Evolutionary conservation across 2,329 filamentous ascomycete species (phyloP), one percentile per base, ranked within the genome.

Genomic region (Fusarium phyllophilum): DNA sequence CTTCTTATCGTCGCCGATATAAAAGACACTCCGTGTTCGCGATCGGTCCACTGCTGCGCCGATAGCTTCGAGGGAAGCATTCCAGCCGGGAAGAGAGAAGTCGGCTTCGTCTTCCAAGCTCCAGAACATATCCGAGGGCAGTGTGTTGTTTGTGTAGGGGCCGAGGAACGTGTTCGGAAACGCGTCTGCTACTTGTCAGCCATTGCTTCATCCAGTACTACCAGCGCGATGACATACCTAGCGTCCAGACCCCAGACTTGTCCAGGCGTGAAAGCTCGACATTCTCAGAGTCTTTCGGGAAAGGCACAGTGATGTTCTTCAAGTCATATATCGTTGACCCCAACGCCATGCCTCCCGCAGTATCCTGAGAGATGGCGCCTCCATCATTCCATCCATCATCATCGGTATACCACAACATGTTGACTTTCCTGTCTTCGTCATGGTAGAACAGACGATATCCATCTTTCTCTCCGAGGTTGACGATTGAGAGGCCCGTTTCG

Each of bases 401-500:
- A 9, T 33, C 38, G 24, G 44, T 60, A 51, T 66, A 67, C 13
- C 24, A 26, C n/a, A 67, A 3, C n/a, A 67, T 15, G 62, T 36
- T 67, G 0, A 60, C 33, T 6, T 41, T 42, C 17, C 44, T 60
- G 1, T 66, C 2, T 15, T 66, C 15, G 7, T 60, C 49, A 10
- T 67, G 62, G 9, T 67, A 67, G 9, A 67, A 67, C 1, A 67
- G 17, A 3, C 64, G 64, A n/a, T 67, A 67, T 7, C 64, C 51
- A 4, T 44, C 55, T 6, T 60, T 26, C 5, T 34, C 44, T 3
- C 64, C 62, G 0, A 67, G 38, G 4, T 60, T 46, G 3, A 60
- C n/a, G 26, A 67, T 64, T 0, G 62, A 42, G 6, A 67, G 44
- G 4, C 64, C 62, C 1, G 62, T 51, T 26, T 44, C 29, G 15